phyloP scores from a whole-genome alignment of 2,329 filamentous ascomycete genomes.

The Sporothrix dimorphospora region DNA sequence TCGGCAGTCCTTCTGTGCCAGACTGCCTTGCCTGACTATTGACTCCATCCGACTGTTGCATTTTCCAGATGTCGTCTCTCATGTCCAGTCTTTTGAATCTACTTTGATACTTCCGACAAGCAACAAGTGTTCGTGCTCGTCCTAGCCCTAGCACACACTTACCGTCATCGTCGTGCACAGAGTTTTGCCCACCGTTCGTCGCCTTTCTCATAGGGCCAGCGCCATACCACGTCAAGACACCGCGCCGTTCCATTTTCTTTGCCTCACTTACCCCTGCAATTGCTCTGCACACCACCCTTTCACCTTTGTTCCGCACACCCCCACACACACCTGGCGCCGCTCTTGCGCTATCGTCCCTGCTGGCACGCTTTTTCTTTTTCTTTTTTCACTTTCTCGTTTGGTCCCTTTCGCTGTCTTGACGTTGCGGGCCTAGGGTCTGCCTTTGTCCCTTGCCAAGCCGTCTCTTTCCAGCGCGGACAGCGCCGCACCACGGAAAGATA shows the following conservation, averaged over 20 bases:
- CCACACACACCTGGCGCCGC: slow-evolving; percentile 21
- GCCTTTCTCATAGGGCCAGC: slow-evolving; percentile 21
- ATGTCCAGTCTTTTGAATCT: neutral
- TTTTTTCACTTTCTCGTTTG: neutral
- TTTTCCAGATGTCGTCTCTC: no score
- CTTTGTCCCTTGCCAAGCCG: slow-evolving; percentile 4
- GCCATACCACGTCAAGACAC: neutral
- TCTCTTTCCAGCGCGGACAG: neutral
- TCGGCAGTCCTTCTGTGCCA: slow-evolving; percentile 5
- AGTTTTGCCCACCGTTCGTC: neutral
- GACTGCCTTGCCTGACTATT: slow-evolving; percentile 20
- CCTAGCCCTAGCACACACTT: no score
- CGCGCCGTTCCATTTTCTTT: slow-evolving; percentile 14
- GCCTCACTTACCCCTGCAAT: slow-evolving; percentile 25
- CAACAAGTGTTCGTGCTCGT: neutral
- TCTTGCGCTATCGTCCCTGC: slow-evolving; percentile 16
- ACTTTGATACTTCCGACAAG: neutral
- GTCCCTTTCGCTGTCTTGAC: neutral
- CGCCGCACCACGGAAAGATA: neutral
- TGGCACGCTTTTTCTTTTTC: neutral
- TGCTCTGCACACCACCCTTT: neutral
- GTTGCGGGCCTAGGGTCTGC: neutral
- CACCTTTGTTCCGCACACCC: neutral
- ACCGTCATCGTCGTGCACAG: neutral
- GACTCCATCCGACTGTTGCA: neutral